Percentiles rank a stretch among this genome's conserved stretches.
These are phyloP conservation scores for Cyberlindnera mycetangii DNA, from an alignment of 805 yeast genomes.

Conservation along the genomic window DNA sequence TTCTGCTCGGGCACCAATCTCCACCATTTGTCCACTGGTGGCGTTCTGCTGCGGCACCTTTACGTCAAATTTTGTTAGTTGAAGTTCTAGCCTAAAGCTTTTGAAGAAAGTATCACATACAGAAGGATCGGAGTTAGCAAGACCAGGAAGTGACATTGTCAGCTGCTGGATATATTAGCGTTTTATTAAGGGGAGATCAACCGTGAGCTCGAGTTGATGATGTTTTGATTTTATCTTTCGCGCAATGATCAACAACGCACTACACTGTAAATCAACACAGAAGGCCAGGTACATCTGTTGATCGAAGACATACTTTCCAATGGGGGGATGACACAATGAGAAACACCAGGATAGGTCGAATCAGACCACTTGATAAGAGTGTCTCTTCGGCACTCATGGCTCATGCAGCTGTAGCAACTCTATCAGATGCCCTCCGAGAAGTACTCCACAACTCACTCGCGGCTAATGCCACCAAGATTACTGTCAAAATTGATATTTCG, in stretches of 20 bases:
- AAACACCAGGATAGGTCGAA: background rate
- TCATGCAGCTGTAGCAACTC: conserved; percentile 30
- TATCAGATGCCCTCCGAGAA: conserved; percentile 45
- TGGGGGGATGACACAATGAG: background rate
- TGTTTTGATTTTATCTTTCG: conserved; percentile 5
- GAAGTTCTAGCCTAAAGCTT: too few species aligned
- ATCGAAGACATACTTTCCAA: background rate
- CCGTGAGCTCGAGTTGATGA: background rate
- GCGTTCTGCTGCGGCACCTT: conserved; percentile 6
- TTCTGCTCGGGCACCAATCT: conserved; percentile 44
- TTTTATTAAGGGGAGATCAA: too few species aligned
- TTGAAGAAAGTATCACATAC: conserved; percentile 14
- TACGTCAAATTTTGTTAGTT: background rate
- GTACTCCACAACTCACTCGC: conserved; percentile 55
- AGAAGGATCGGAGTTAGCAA: conserved; percentile 1
- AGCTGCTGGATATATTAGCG: background rate
- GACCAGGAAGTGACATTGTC: conserved; percentile 21
- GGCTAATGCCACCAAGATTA: conserved; percentile 42
- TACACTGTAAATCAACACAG: background rate
- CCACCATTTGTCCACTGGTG: conserved; percentile 14
- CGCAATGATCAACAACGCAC: background rate
- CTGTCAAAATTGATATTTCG: conserved; percentile 35
- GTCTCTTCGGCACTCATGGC: conserved; percentile 14
- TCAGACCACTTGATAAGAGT: conserved; percentile 4
- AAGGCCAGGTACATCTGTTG: background rate